Evolutionary conservation across 108 stramenopile genomes (phyloP).

Genomic region (Fragilaria crotonensis): DNA sequence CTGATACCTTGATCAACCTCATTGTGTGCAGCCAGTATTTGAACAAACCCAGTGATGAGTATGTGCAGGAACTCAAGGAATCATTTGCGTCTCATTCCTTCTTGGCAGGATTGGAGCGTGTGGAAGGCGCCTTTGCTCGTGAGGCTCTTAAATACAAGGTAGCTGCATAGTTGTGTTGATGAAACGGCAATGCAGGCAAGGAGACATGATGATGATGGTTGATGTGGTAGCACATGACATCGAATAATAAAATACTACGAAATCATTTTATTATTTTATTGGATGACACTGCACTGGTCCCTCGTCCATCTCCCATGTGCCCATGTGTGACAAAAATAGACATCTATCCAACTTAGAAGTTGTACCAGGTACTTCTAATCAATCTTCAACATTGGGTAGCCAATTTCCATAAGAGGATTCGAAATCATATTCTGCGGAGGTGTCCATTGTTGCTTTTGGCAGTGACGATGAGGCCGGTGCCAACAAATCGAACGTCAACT

Average conservation of each 20-base stretch:
- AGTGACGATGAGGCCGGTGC: slow-evolving; percentile 16
- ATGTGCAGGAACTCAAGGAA: slow-evolving; percentile 37
- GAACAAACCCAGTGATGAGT: slow-evolving; percentile 39
- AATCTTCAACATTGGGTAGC: slow-evolving; percentile 57
- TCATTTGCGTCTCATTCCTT: slow-evolving; percentile 57
- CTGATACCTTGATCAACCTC: slow-evolving; percentile 88
- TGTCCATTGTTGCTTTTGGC: slow-evolving; percentile 48
- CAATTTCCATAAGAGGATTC: slow-evolving; percentile 57
- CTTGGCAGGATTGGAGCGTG: slow-evolving; percentile 57
- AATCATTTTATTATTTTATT: no score
- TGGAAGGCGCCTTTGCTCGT: slow-evolving; percentile 77
- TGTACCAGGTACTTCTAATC: no score
- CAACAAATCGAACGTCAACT: slow-evolving; percentile 39
- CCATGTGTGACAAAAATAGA: no score
- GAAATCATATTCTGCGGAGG: slow-evolving; percentile 46
- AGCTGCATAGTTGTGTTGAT: not conserved
- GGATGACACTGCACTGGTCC: no score
- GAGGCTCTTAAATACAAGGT: slow-evolving; percentile 76
- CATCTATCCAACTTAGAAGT: no score
- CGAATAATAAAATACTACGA: no score
- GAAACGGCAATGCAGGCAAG: no score
- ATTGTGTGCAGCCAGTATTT: slow-evolving; percentile 81
- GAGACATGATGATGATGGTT: no score
- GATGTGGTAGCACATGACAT: no score
- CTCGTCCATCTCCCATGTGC: no score